phyloP scores from a whole-genome alignment of 805 yeast species.

The Helenozyma baotianmanensis region DNA sequence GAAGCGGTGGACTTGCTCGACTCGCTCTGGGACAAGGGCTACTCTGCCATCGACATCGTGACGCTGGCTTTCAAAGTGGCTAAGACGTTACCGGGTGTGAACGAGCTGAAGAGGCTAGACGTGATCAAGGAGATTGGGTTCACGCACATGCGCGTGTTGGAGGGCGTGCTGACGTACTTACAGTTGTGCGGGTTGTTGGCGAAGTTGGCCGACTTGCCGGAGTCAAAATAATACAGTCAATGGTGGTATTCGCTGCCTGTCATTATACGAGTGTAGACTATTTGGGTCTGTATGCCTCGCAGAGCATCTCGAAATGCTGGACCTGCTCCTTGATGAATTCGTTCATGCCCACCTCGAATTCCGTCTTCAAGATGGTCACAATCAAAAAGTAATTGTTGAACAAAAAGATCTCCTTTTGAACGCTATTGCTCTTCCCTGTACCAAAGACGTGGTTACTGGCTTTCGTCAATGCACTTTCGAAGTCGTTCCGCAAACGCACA shows the following conservation, averaged over 20 bases:
- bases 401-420: constrained; percentile 63
- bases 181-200: constrained; percentile 84
- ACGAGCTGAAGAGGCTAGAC: constrained; percentile 67
- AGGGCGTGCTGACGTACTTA: constrained; percentile 85
- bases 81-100: constrained; percentile 64
- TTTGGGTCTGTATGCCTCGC: constrained; percentile 33
- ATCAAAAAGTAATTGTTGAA: constrained; percentile 68
- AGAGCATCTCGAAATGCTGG: constrained; percentile 34
- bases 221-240: neutral
- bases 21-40: constrained; percentile 82
- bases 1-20: constrained; percentile 60
- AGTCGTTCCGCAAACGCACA: constrained; percentile 68
- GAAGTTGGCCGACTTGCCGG: constrained; percentile 29
- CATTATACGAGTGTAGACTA: neutral
- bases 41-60: constrained; percentile 88
- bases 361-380: constrained; percentile 48
- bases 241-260: neutral
- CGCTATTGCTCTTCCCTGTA: constrained; percentile 28
- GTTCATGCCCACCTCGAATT: constrained; percentile 21
- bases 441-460: constrained; percentile 45
- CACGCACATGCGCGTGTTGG: constrained; percentile 86
- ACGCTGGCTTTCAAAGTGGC: constrained; percentile 87
- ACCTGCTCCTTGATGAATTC: constrained; percentile 33
- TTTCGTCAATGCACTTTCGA: constrained; percentile 73
- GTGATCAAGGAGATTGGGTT: constrained; percentile 84